These are phyloP conservation scores for Pseudohalonectria lignicola DNA, from an alignment of 2,329 filamentous ascomycete species.

Conservation along the genomic window DNA sequence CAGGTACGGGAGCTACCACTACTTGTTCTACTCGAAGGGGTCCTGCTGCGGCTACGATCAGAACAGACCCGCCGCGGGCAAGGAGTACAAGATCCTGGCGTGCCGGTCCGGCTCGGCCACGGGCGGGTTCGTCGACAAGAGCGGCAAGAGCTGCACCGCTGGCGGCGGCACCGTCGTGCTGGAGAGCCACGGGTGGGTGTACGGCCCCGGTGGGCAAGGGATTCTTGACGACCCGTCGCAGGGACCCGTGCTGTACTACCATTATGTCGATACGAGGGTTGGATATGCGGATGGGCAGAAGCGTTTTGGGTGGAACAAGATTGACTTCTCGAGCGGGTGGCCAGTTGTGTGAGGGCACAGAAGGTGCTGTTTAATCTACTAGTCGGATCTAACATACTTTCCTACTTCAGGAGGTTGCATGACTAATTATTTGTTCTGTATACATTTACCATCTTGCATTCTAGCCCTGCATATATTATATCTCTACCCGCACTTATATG, in stretches of 20 bases:
- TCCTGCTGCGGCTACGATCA: conserved; percentile 50
- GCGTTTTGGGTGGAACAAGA: conserved; percentile 1
- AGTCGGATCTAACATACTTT: no score
- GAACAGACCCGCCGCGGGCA: conserved; percentile 36
- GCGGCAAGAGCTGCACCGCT: conserved; percentile 37
- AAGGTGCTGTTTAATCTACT: no score
- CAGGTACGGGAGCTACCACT: conserved; percentile 45
- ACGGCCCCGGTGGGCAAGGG: conserved; percentile 53
- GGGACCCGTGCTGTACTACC: conserved; percentile 50
- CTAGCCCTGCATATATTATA: background rate
- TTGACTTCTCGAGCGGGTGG: background rate
- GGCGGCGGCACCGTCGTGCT: conserved; percentile 49
- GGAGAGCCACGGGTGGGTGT: conserved; percentile 43
- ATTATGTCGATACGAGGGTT: conserved; percentile 27
- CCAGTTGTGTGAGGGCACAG: background rate
- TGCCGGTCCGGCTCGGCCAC: conserved; percentile 42
- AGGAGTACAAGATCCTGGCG: conserved; percentile 57
- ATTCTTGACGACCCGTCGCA: conserved; percentile 36
- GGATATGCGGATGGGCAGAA: background rate
- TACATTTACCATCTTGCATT: background rate
- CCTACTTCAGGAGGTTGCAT: background rate
- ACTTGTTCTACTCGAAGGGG: conserved; percentile 52
- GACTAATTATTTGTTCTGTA: background rate
- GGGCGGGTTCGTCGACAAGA: conserved; percentile 44
- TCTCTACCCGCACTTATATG: background rate